These are phyloP conservation scores for Petunia secreta DNA, from an alignment of 257 asterid species.

Conservation along the genomic window DNA sequence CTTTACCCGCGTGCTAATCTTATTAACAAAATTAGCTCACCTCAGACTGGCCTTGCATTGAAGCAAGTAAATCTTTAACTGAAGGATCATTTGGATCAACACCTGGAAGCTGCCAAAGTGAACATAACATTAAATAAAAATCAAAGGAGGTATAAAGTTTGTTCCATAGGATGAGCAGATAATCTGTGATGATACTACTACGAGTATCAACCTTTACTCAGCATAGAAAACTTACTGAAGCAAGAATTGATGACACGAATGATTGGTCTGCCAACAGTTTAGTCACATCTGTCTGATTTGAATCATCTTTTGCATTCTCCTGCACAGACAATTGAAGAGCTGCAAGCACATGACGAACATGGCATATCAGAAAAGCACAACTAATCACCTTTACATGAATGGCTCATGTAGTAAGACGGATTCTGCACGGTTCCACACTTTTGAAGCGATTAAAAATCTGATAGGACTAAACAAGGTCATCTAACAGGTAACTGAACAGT, in stretches of 20 bases:
- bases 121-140: constrained; percentile 20
- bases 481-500: constrained; percentile 4
- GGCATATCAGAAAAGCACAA: constrained; percentile 9
- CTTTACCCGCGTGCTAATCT: not conserved
- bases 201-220: not conserved
- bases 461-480: constrained; percentile 5
- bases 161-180: not conserved
- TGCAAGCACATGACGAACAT: constrained; percentile 38
- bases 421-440: not conserved
- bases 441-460: not conserved
- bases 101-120: constrained; percentile 23
- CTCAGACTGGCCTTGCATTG: constrained; percentile 24
- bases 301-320: constrained; percentile 62
- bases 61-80: constrained; percentile 25
- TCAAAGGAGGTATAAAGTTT: not conserved
- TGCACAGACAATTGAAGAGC: constrained; percentile 90
- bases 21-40: constrained; percentile 23
- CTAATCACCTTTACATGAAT: not conserved
- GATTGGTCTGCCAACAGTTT: constrained; percentile 73
- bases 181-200: constrained; percentile 11
- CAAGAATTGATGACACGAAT: constrained; percentile 64
- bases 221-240: constrained; percentile 60
- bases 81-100: constrained; percentile 27
- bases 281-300: constrained; percentile 64
- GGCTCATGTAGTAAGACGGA: not conserved